Evolutionary conservation across 2,329 filamentous ascomycete genomes (phyloP), one percentile per base, ranked within the genome.

Genomic region (Daldinia eschscholtzii): DNA sequence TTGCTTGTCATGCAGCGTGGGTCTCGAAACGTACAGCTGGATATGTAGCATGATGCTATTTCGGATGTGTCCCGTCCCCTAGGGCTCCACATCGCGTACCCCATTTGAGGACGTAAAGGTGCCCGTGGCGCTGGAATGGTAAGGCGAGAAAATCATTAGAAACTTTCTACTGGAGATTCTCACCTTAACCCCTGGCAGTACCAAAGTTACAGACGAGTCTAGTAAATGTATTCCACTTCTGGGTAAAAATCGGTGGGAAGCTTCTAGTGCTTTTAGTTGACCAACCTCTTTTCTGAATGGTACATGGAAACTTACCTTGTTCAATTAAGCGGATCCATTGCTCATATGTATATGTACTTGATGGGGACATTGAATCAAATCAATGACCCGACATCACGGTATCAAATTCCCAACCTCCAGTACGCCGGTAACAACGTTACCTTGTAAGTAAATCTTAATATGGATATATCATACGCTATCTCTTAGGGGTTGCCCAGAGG

Each of bases 41-140:
- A 61, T 63, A 52, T 52, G 46, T 52, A 56, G 65, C 57, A 61
- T 68, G 61, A 70, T 71, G 67, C 64, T 70, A 67, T 67, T 67
- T 71, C 70, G 70, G 70, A 70, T 70, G 64, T 50, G 66, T 65
- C 61, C 70, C 70, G 70, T 72, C 62, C 64, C 42, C 23, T 50
- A 30, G 35, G 7, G 37, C 37, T 56, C 64, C 67, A 68, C 64
- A 65, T 53, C 18, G 41, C 20, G 57, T 63, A 67, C 59, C 62
- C 56, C 55, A 64, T 63, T 69, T 61, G 39, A 53, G 44, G 56
- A 41, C 55, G 35, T 37, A 52, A n/a, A 58, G 44, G 59, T 57
- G 61, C 50, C 68, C 70, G 50, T 64, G 67, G 67, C 60, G 59
- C 64, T 66, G 70, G 70, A 64, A 67, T 60, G 61, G 58, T 37